Percentiles rank a stretch among this genome's conserved stretches.
phyloP scores from a whole-genome alignment of 768 basidiomycete genomes.

The Phlebiopsis gigantea region DNA sequence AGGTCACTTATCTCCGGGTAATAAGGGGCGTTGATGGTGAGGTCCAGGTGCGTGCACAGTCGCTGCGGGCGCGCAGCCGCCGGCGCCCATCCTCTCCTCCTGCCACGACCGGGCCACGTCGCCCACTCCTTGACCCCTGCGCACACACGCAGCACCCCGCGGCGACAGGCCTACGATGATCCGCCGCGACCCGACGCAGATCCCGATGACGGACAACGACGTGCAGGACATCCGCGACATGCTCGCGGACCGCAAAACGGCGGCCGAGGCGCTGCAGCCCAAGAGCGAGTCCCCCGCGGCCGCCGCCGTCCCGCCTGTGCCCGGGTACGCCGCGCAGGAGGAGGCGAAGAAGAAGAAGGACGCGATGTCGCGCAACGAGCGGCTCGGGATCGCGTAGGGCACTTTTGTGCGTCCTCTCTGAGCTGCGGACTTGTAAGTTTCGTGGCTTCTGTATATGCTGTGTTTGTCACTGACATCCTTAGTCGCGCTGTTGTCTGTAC shows the following conservation, averaged over 20 bases:
- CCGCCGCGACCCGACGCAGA: constrained; percentile 69
- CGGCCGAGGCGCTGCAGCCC: not conserved
- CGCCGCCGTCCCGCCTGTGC: not conserved
- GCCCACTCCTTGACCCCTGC: not conserved
- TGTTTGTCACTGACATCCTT: too few relatives aligned
- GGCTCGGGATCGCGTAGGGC: constrained; percentile 22
- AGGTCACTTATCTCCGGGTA: too few relatives aligned
- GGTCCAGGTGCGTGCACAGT: constrained; percentile 1
- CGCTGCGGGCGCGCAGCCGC: not conserved
- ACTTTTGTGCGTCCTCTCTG: too few relatives aligned
- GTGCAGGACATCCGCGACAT: constrained; percentile 71
- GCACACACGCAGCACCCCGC: not conserved
- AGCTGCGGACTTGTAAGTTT: too few relatives aligned
- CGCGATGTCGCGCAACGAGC: constrained; percentile 29
- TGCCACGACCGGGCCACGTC: constrained; percentile 1
- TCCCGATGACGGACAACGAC: constrained; percentile 71
- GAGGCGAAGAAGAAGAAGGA: constrained; percentile 31
- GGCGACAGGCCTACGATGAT: constrained; percentile 44
- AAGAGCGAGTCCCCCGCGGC: not conserved
- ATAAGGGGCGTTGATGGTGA: too few relatives aligned
- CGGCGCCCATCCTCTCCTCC: not conserved
- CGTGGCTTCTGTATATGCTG: too few relatives aligned
- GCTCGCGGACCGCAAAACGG: not conserved
- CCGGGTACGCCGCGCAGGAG: constrained; percentile 22
- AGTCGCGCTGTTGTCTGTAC: too few relatives aligned